Conservation (phyloP, 139 green algal species). For the Nannochloris sp. region DNA sequence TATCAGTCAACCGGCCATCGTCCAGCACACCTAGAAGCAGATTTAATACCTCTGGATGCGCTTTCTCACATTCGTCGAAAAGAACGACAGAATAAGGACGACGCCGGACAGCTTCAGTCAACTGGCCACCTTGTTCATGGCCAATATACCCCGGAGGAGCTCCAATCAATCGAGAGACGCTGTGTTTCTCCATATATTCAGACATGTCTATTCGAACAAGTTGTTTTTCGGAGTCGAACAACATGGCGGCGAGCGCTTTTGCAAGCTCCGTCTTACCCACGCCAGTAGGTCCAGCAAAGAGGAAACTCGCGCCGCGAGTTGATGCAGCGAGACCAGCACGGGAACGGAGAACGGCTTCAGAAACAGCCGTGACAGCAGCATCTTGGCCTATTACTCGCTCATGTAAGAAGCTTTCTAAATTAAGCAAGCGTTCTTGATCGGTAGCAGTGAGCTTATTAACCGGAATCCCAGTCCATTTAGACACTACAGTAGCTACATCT, state of each 20-base stretch:
- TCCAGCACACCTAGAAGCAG: slow-evolving; percentile 84
- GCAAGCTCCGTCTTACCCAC: slow-evolving; percentile 85
- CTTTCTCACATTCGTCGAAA: slow-evolving; percentile 83
- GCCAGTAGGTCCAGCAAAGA: slow-evolving; percentile 86
- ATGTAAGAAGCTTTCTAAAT: slow-evolving; percentile 42
- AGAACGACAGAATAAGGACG: slow-evolving; percentile 72
- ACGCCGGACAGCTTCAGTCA: slow-evolving; percentile 75
- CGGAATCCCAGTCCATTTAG: slow-evolving; percentile 82
- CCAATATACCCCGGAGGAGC: slow-evolving; percentile 76
- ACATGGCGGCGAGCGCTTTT: slow-evolving; percentile 66
- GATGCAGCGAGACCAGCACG: slow-evolving; percentile 54
- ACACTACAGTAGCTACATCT: slow-evolving; percentile 74
- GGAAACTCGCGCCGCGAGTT: slow-evolving; percentile 63
- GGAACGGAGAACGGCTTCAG: slow-evolving; percentile 50
- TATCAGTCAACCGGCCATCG: slow-evolving; percentile 73
- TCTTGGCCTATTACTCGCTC: slow-evolving; percentile 49
- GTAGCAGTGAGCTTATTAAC: slow-evolving; percentile 61
- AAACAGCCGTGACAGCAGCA: slow-evolving; percentile 46
- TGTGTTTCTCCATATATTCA: slow-evolving; percentile 80
- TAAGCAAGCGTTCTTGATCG: slow-evolving; percentile 47
- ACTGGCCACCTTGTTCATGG: slow-evolving; percentile 69
- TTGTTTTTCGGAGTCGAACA: slow-evolving; percentile 84
- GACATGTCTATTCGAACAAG: slow-evolving; percentile 71
- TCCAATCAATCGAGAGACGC: slow-evolving; percentile 65
- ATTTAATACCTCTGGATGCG: slow-evolving; percentile 68